phyloP scores from a whole-genome alignment of 2,329 filamentous ascomycete species.

The Scedosporium boydii region DNA sequence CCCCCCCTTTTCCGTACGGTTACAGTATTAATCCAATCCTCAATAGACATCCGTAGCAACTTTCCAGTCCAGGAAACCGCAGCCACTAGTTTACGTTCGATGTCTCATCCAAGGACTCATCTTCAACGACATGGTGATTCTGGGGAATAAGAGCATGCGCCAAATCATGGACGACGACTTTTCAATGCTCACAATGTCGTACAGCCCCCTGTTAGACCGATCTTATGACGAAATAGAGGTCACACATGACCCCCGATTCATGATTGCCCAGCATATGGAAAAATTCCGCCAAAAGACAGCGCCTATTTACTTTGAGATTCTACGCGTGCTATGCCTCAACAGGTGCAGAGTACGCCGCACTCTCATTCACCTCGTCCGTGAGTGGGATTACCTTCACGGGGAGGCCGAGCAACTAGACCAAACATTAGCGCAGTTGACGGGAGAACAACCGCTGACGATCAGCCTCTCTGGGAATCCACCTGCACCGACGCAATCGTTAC shows the following conservation, averaged over 20 bases:
- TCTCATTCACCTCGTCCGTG: slow-evolving; percentile 72
- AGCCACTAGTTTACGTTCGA: slow-evolving; percentile 75
- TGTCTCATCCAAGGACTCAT: slow-evolving; percentile 69
- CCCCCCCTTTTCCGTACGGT: neutral
- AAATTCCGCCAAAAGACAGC: slow-evolving; percentile 50
- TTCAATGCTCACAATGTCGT: slow-evolving; percentile 64
- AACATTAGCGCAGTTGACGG: slow-evolving; percentile 50
- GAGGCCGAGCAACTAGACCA: slow-evolving; percentile 73
- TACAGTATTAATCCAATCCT: neutral
- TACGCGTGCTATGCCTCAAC: slow-evolving; percentile 81
- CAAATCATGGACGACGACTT: slow-evolving; percentile 76
- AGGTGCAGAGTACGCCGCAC: slow-evolving; percentile 80
- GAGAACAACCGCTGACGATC: slow-evolving; percentile 49
- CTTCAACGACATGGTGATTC: slow-evolving; percentile 60
- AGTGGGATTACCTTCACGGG: slow-evolving; percentile 76
- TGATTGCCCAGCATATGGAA: slow-evolving; percentile 67
- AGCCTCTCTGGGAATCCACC: slow-evolving; percentile 27
- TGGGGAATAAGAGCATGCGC: slow-evolving; percentile 59
- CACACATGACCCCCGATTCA: slow-evolving; percentile 62
- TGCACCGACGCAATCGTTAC: slow-evolving; percentile 53
- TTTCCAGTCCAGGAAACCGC: slow-evolving; percentile 70
- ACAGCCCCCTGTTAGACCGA: slow-evolving; percentile 60
- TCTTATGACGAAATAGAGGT: slow-evolving; percentile 68
- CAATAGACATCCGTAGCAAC: slow-evolving; percentile 59
- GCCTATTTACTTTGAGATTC: slow-evolving; percentile 72